A percentile compares a stretch with the other conserved stretches of the same genome.
phyloP scores from a whole-genome alignment of 148 eudicot species.

The Rhododendron simsii region DNA sequence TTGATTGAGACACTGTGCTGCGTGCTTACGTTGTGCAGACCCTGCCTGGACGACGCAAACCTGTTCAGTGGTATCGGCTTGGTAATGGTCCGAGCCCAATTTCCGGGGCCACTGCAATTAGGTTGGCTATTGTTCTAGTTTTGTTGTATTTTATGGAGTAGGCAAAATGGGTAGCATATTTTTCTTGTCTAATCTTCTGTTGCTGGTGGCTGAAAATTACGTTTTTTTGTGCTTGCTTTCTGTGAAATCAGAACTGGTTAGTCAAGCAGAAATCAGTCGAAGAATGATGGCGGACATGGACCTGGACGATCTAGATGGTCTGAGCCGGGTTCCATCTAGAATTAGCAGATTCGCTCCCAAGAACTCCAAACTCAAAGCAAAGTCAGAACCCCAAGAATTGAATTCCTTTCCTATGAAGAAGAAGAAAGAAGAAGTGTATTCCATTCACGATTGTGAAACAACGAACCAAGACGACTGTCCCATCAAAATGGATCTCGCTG shows the following conservation, averaged over 20 bases:
- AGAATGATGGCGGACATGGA: slow-evolving; percentile 48
- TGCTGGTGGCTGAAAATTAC: not conserved
- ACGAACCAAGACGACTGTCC: not conserved
- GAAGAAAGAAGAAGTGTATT: slow-evolving; percentile 1
- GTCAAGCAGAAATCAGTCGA: not conserved
- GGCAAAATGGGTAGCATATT: too few relatives aligned
- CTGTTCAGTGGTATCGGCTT: too few relatives aligned
- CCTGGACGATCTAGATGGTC: slow-evolving; percentile 52
- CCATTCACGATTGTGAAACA: slow-evolving; percentile 5
- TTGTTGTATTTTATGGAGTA: too few relatives aligned
- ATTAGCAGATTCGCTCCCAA: slow-evolving; percentile 54
- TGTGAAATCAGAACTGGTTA: not conserved
- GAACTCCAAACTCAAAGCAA: slow-evolving; percentile 29
- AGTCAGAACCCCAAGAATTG: slow-evolving; percentile 14
- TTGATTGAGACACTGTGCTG: too few relatives aligned
- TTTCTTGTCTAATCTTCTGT: not conserved
- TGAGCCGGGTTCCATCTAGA: slow-evolving; percentile 21
- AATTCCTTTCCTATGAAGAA: slow-evolving; percentile 2
- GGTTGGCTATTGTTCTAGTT: too few relatives aligned
- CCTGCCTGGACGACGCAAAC: too few relatives aligned
- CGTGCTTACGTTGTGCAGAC: too few relatives aligned
- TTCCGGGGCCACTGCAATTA: too few relatives aligned
- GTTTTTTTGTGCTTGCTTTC: not conserved
- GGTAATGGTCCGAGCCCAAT: too few relatives aligned
- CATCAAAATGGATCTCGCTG: slow-evolving; percentile 20